These are phyloP conservation scores for Plectosphaerella sp. DNA, from an alignment of 2,329 filamentous ascomycete species.

Conservation along the genomic window DNA sequence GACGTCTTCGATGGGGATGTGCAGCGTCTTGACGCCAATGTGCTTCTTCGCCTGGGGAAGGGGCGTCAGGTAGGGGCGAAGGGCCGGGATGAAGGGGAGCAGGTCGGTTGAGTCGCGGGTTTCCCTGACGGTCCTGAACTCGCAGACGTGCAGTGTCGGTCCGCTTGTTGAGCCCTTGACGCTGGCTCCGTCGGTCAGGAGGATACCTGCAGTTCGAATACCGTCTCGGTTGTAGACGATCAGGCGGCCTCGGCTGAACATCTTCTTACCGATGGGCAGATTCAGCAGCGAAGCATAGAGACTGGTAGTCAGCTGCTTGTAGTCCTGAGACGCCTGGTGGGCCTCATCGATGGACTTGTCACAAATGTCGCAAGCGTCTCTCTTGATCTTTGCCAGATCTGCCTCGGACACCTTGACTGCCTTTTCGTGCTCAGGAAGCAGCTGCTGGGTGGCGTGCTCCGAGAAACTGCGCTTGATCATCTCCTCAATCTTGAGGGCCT, in stretches of 20 bases:
- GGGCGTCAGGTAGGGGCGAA: constrained; percentile 62
- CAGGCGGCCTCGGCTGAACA: constrained; percentile 72
- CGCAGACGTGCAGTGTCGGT: constrained; percentile 72
- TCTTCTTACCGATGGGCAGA: constrained; percentile 78
- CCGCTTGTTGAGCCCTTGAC: constrained; percentile 51
- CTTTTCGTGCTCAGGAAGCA: constrained; percentile 93
- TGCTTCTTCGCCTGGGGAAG: constrained; percentile 64
- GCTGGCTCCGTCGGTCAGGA: constrained; percentile 71
- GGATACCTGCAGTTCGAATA: constrained; percentile 73
- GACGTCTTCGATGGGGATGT: constrained; percentile 71
- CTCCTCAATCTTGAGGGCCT: constrained; percentile 96
- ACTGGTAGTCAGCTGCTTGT: constrained; percentile 72
- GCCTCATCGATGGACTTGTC: constrained; percentile 75
- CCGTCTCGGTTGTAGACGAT: constrained; percentile 84
- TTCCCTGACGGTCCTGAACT: constrained; percentile 65
- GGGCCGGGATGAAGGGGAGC: constrained; percentile 73
- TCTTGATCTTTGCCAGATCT: constrained; percentile 83
- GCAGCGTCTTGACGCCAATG: constrained; percentile 62
- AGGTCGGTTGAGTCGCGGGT: constrained; percentile 78
- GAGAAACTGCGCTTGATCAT: constrained; percentile 99
- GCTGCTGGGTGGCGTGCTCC: constrained; percentile 91
- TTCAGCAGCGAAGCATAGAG: constrained; percentile 71
- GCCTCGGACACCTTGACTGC: constrained; percentile 89
- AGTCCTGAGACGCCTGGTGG: constrained; percentile 78
- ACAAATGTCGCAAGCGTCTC: constrained; percentile 78